phyloP scores from a whole-genome alignment of 2,329 filamentous ascomycete species.

The Fusarium pseudograminearum region DNA sequence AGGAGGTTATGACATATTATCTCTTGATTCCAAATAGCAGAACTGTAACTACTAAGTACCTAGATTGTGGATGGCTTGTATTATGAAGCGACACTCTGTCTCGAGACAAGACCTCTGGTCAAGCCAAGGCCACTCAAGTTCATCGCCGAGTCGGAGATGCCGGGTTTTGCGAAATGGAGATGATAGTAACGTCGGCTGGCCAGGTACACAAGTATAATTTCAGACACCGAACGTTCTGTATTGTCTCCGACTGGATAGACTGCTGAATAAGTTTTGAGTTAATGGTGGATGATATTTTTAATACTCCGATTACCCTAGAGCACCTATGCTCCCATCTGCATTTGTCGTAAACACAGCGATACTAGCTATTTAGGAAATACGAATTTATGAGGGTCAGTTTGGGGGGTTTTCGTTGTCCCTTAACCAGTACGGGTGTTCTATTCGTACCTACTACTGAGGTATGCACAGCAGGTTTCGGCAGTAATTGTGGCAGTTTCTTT shows the following conservation, averaged over 20 bases:
- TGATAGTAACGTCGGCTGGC: background rate
- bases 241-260: background rate
- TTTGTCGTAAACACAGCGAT: background rate
- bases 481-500: background rate
- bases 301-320: background rate
- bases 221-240: background rate
- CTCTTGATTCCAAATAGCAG: slow-evolving; percentile 14
- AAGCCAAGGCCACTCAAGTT: background rate
- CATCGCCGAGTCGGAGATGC: background rate
- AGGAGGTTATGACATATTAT: background rate
- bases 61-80: background rate
- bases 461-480: background rate
- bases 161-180: background rate
- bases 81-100: background rate
- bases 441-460: background rate
- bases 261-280: background rate
- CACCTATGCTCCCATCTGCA: background rate
- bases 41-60: background rate
- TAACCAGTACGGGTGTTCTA: background rate
- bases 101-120: background rate
- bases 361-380: background rate
- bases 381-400: background rate
- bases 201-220: background rate
- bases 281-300: background rate
- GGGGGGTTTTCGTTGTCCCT: background rate